A percentile compares a stretch with the other conserved stretches of the same genome.
Conservation (phyloP, 345 rosid species). For the Citrus trifoliata region DNA sequence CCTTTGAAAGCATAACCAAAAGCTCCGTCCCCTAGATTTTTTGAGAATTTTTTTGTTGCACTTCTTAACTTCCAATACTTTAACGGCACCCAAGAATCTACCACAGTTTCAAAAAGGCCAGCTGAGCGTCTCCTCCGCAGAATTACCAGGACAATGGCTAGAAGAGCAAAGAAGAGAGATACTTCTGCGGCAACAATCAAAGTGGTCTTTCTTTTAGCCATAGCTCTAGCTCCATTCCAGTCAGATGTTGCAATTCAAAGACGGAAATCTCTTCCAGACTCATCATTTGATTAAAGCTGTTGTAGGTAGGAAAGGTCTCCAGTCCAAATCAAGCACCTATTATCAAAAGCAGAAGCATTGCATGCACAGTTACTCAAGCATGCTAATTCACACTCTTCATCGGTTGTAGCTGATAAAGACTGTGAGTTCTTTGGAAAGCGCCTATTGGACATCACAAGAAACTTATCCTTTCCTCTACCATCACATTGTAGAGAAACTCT, state of each 20-base stretch:
- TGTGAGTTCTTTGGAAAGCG: conserved; percentile 2
- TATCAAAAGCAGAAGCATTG: conserved; percentile 23
- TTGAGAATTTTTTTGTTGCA: conserved; percentile 17
- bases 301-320: conserved; percentile 4
- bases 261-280: no score
- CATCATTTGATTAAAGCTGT: no score
- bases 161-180: background rate
- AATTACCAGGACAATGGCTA: background rate
- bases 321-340: conserved; percentile 17
- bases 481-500: conserved; percentile 11
- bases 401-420: background rate
- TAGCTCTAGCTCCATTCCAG: background rate
- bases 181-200: background rate
- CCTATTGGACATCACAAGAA: background rate
- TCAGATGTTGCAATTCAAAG: conserved; percentile 18
- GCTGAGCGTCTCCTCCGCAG: conserved; percentile 11
- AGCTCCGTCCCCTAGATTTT: conserved; percentile 24
- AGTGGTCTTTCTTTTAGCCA: background rate
- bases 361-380: conserved; percentile 26
- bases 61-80: conserved; percentile 2
- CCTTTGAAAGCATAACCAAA: conserved; percentile 30
- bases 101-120: background rate
- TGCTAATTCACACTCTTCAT: conserved; percentile 14
- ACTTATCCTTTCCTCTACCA: conserved; percentile 9
- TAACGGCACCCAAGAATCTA: conserved; percentile 6